Evolutionary conservation across 345 rosid genomes (phyloP), one percentile per base, ranked within the genome.

Genomic region (Luvunga scandens): DNA sequence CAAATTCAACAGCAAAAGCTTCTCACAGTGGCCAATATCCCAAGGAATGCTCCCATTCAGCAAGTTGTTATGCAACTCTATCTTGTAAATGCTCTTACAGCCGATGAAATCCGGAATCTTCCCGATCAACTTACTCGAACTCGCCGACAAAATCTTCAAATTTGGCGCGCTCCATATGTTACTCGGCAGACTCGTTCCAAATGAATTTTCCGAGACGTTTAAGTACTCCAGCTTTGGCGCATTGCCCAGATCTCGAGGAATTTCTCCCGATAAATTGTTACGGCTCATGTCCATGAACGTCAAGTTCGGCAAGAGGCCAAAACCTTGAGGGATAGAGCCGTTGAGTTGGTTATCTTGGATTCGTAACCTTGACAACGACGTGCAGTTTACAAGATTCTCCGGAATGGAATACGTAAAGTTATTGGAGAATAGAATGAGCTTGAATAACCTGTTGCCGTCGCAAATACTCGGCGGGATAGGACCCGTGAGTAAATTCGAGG

Each of bases 401-500:
- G 99, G 99, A 5, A 94, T 66, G 39, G 80, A 80, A 61, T 86
- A 84, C 13, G 68, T 28, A 77, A 97, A 85, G 67, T 57, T 82
- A 87, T 97, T 97, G 84, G 95, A 88, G 89, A 94, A 94, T 73
- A 97, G 97, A 9, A 97, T 83, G 72, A 97, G 96, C 80, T 91
- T 97, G 86, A 71, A 84, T 10, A 97, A 89, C 83, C 78, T 87
- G 80, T 89, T 91, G 68, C 98, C 98, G 25, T 77, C 71, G 78
- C 99, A 97, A 28, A 97, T 87, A 75, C 83, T 86, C 55, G 90
- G 83, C 2, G 99, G 99, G 59, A 97, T 80, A 38, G 92, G 88
- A 21, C 98, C 99, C 0, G 85, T 84, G 56, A 97, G 89, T 6
- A 82, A 88, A 78, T 97, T 97, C 57, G 91, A 83, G 0, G 98